Evolutionary conservation across 2,329 filamentous ascomycete genomes (phyloP).

Genomic region (Botryotinia calthae): DNA sequence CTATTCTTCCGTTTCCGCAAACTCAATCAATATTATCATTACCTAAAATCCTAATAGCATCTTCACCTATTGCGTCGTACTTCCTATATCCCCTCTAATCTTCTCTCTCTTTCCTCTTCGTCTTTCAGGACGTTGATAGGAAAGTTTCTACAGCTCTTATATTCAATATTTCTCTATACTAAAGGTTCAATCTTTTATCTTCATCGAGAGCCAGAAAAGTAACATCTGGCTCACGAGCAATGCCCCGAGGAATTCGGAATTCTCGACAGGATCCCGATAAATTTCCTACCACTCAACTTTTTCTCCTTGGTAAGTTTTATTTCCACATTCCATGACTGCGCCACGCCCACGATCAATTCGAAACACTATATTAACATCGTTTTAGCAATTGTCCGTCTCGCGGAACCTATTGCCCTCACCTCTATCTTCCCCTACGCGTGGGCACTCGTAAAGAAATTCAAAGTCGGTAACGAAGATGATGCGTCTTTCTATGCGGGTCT

Average conservation of each 20-base stretch:
- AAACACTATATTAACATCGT: constrained; percentile 22
- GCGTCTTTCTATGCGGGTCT: constrained; percentile 86
- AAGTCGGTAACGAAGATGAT: constrained; percentile 69
- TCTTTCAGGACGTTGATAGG: constrained; percentile 2
- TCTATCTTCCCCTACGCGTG: constrained; percentile 93
- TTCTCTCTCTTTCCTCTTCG: not conserved
- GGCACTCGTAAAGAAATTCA: constrained; percentile 74
- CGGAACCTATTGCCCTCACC: constrained; percentile 88
- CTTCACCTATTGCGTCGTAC: not conserved
- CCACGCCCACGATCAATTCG: constrained; percentile 6
- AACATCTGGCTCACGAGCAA: constrained; percentile 27
- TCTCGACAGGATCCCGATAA: constrained; percentile 61
- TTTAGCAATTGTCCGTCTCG: constrained; percentile 83
- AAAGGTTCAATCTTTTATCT: not conserved
- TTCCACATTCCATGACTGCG: constrained; percentile 14
- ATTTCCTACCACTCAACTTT: constrained; percentile 80
- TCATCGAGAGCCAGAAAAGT: constrained; percentile 28
- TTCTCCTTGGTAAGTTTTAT: constrained; percentile 68
- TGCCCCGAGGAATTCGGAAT: constrained; percentile 34
- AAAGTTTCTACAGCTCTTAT: not conserved
- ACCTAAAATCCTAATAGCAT: not conserved
- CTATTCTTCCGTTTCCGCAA: constrained; percentile 4
- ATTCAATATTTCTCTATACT: not conserved
- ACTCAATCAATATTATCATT: not conserved
- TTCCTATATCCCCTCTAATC: not conserved